Evolutionary conservation across 2,329 filamentous ascomycete species (phyloP), one percentile per base, ranked within the genome.

Genomic region (Phaeosphaeria sp.): DNA sequence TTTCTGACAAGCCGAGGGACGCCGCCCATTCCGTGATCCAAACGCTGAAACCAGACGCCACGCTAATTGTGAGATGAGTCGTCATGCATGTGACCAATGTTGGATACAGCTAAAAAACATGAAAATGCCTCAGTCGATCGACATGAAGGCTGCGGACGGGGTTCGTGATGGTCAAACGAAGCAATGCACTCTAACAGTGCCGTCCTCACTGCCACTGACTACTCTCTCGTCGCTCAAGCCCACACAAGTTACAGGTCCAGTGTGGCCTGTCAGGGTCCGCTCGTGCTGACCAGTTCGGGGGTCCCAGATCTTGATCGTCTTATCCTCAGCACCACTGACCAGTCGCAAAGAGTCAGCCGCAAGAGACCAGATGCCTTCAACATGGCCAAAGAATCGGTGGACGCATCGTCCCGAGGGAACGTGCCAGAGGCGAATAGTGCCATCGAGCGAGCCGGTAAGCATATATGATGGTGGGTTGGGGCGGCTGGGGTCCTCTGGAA

Each of bases 271-370:
- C 72, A 97, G 94, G 2, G 93, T 98, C 49, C 93, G 85, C 76
- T 98, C 93, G 77, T 93, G 97, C 72, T 91, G 92, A 25, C 95
- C 95, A 1, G 91, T 93, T 56, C 93, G 83, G 17, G 94, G 91
- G 78, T 98, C 94, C 95, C 95, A 99, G 30, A 91, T 88, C 81
- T 98, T 98, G 69, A 97, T 91, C 87, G 94, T 96, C 43, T 92
- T 89, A 78, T 99, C 95, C 76, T 98, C 93, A 11, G 92, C 91
- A 0, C 93, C 94, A 18, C 90, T 92, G 15, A 98, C 92, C 17
- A 97, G 87, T 11, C 95, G 88, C 20, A 98, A 81, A 0, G 90
- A 93, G 77, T 98, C 94, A 2, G 91, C 94, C 0, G 91, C 92
- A 2, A 99, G 83, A 6, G 91, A 90, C 95, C 95, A 99, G 20